Base-by-base conservation (phyloP, 2,329 filamentous ascomycete species). In the Penicillium sp. region DNA sequence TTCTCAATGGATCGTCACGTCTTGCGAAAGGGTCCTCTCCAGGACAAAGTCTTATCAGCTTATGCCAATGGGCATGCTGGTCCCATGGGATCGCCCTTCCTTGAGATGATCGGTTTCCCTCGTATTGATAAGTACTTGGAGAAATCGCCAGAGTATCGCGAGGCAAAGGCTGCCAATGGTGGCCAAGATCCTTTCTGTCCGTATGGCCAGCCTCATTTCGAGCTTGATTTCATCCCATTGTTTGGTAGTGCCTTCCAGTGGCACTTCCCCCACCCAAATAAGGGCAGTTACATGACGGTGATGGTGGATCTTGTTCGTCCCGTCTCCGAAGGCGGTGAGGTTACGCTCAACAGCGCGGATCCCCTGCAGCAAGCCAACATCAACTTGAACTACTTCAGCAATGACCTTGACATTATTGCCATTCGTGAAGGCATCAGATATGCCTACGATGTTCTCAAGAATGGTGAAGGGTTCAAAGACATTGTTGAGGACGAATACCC, bases 201-300 rank as follows among this genome's bases (percentile, higher is more conserved):
- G 0, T 73, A 69, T 5, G 81, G 80, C 6, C 81, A 85, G 65
- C 82, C 82, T 28, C 82, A 85, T 58, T 84, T 85, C 58, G 81
- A 85, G 68, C 74, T 85, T 34, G 83, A 86, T 67, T 86, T 86
- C 60, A 79, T 86, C 8, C 72, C 75, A 50, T 77, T 85, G 74
- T 86, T 85, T 64, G 69, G 76, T 43, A 69, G 70, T 9, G 76
- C 77, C 0, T 81, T 80, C 68, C 77, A 79, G 60, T 79, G 76
- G 75, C 76, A 79, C 55, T 73, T 73, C 45, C 76, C 75, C 0
- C 65, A 65, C 0, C 77, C 76, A 0, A 59, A 61, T 1, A 54
- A 65, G 59, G 82, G 81, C 0, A 74, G 74, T 62, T 81, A 81
- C 66, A 70, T 83, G 50, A 85, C 81, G 0, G 77, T 86, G 1